Base-by-base conservation (phyloP, 1,139 yeast genomes). In the Suhomyces terraborum region DNA sequence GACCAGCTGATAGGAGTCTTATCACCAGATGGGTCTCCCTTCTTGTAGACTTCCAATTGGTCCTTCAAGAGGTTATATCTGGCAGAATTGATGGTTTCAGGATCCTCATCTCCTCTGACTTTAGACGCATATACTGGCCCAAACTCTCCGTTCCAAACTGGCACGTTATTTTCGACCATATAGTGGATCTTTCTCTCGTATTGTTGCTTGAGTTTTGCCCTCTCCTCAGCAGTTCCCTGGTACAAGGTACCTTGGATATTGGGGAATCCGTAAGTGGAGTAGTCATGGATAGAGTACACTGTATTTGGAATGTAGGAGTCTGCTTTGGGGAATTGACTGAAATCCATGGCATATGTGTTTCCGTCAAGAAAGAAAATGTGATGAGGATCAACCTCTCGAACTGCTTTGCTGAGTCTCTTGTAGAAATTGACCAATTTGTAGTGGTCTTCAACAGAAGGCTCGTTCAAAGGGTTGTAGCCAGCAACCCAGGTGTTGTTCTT, bases 91-190 rank as follows among this genome's bases (percentile, higher is more conserved):
- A 62, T 67, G 19, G 46, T 53, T 9, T 62, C 72, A 5, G 64
- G 61, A 45, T 69, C 55, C 5, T 46, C 42, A 48, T 69, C 73
- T 17, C 74, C 76, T 44, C 77, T 62, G 21, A 55, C 61, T 34
- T 62, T 58, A 8, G 69, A 60, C 8, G 74, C 69, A 50, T 72
- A 73, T 17, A 73, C 77, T 3, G 78, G 77, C 14, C 78, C 78
- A 49, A 70, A 73, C 52, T 73, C 78, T 13, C 78, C 77, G 48
- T 72, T 72, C 77, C 77, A 73, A n/a, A 72, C 76, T 3, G 77
- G 77, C 4, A 71, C 73, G 14, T 62, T 53, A 35, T 47, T 48
- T 64, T 40, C 45, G 13, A 20, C 40, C 73, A 69, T 69, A 53
- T 64, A 69, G 48, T 69, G 68, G 42, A 72, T 53, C 50, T 73